Evolutionary conservation across 345 rosid species (phyloP).

Genomic region (Gossypium arboreum): DNA sequence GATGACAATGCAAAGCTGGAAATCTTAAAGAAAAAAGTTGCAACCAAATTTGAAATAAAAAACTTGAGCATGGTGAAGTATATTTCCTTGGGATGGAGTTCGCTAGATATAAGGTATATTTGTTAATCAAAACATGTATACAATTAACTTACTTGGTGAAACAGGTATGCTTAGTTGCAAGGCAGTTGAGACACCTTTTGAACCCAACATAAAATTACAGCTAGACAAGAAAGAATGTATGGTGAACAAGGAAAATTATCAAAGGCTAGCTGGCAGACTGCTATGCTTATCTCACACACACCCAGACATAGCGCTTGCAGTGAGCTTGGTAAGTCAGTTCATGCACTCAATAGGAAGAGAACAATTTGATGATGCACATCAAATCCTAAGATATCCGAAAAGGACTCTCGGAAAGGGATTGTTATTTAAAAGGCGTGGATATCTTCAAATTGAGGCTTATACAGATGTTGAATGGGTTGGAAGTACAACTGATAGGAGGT

Average conservation of each 20-base stretch:
- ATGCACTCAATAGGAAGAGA: not conserved
- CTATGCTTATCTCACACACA: not conserved
- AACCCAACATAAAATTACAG: too few species aligned
- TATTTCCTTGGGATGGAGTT: too few species aligned
- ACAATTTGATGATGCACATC: not conserved
- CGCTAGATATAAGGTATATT: too few species aligned
- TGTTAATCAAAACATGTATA: too few species aligned
- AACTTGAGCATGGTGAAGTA: too few species aligned
- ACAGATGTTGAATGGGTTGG: not conserved
- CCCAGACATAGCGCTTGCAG: not conserved
- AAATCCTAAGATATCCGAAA: not conserved
- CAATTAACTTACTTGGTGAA: too few species aligned
- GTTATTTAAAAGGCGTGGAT: not conserved
- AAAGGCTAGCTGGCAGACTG: not conserved
- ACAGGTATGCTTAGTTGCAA: too few species aligned
- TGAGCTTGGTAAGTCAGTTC: not conserved
- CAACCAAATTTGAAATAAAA: too few species aligned
- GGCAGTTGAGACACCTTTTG: too few species aligned
- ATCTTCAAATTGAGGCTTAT: not conserved
- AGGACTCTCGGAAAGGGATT: not conserved
- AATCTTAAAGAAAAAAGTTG: too few species aligned
- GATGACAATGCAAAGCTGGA: too few species aligned
- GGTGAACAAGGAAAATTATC: not conserved
- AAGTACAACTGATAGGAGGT: not conserved
- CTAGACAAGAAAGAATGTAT: too few species aligned